Percentiles rank a stretch among this genome's conserved stretches.
Evolutionary conservation across 139 green algal genomes (phyloP).

Genomic region (Dunaliella sp.): DNA sequence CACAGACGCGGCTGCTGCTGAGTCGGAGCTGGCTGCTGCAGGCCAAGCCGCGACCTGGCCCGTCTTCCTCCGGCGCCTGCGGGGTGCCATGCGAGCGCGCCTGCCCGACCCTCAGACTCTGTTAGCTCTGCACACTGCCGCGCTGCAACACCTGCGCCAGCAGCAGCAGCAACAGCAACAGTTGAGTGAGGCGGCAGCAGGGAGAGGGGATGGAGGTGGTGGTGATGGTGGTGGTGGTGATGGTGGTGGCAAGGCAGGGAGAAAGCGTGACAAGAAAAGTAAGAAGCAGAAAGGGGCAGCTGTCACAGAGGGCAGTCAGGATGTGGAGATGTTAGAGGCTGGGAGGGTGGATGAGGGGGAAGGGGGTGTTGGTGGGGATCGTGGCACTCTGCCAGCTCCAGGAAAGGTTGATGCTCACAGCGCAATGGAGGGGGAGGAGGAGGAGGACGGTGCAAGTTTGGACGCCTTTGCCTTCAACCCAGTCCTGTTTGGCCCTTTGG

Average conservation of each 20-base stretch:
- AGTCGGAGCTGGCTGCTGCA: background rate
- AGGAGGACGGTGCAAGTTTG: conserved; percentile 17
- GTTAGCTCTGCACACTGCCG: conserved; percentile 31
- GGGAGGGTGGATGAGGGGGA: background rate
- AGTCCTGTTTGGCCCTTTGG: background rate
- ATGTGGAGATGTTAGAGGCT: background rate
- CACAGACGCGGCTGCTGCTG: conserved; percentile 1
- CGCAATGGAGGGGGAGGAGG: conserved; percentile 22
- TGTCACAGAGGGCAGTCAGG: background rate
- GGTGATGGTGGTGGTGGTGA: background rate
- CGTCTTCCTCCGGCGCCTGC: conserved; percentile 13
- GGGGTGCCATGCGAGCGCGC: conserved; percentile 11
- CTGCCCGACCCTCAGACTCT: conserved; percentile 52
- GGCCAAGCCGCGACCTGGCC: too few species aligned
- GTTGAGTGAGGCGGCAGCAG: background rate
- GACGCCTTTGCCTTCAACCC: conserved; percentile 1
- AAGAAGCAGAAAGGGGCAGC: background rate
- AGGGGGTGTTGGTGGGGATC: background rate
- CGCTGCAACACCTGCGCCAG: conserved; percentile 10
- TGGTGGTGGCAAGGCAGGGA: background rate
- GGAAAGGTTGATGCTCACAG: too few species aligned
- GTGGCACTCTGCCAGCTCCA: conserved; percentile 15
- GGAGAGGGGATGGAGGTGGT: background rate
- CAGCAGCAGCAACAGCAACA: background rate
- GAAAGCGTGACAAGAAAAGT: too few species aligned